These are phyloP conservation scores for Xylariaceae sp. DNA, from an alignment of 2,329 filamentous ascomycete species.

Conservation along the genomic window DNA sequence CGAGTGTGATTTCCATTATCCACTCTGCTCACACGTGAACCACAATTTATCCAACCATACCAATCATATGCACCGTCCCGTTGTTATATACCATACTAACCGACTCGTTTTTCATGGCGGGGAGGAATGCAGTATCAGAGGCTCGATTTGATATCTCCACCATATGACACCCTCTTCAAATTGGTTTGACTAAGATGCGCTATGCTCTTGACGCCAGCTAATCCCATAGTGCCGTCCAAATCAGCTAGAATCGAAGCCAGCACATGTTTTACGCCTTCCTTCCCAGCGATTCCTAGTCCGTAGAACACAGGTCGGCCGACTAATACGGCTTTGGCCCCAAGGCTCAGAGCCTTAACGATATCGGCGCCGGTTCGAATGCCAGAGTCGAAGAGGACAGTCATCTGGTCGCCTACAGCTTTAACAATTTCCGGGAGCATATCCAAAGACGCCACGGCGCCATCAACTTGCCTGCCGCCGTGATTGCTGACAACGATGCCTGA, in stretches of 20 bases:
- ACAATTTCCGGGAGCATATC: slow-evolving; percentile 66
- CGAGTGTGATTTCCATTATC: no score
- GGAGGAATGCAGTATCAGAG: slow-evolving; percentile 27
- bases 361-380: slow-evolving; percentile 66
- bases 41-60: not conserved
- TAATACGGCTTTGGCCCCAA: slow-evolving; percentile 62
- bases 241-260: slow-evolving; percentile 36
- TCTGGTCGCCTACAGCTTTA: slow-evolving; percentile 62
- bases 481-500: slow-evolving; percentile 60
- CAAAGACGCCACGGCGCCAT: slow-evolving; percentile 59
- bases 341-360: slow-evolving; percentile 60
- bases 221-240: slow-evolving; percentile 37
- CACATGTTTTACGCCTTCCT: slow-evolving; percentile 38
- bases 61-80: not conserved
- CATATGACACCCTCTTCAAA: slow-evolving; percentile 43
- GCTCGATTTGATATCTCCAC: slow-evolving; percentile 43
- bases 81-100: not conserved
- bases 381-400: slow-evolving; percentile 67
- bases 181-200: slow-evolving; percentile 44
- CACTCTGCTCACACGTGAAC: no score
- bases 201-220: slow-evolving; percentile 45
- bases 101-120: not conserved
- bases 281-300: slow-evolving; percentile 37
- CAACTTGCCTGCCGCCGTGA: slow-evolving; percentile 63
- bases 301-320: slow-evolving; percentile 66